Evolutionary conservation across 257 asterid genomes (phyloP).

Genomic region (Nicotiana otophora): DNA sequence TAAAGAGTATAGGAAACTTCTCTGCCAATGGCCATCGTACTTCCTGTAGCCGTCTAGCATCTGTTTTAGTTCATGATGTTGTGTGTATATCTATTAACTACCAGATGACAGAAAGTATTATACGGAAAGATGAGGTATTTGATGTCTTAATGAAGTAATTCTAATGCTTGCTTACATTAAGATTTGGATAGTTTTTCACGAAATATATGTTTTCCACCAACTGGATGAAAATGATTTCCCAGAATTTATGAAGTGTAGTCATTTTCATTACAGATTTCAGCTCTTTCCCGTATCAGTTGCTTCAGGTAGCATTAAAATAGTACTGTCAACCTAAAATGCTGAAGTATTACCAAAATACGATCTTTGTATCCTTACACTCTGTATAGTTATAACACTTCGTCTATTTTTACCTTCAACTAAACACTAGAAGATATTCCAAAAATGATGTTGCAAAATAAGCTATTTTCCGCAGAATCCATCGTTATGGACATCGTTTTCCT

Average conservation of each 20-base stretch:
- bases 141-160: background rate
- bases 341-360: background rate
- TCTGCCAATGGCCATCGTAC: too few relatives aligned
- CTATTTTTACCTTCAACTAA: background rate
- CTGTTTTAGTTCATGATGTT: too few relatives aligned
- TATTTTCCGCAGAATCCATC: background rate
- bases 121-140: background rate
- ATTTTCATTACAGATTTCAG: background rate
- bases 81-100: too few relatives aligned
- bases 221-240: background rate
- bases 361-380: background rate
- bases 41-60: too few relatives aligned
- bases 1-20: background rate
- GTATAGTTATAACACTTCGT: background rate
- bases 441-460: background rate
- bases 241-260: background rate
- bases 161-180: background rate
- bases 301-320: background rate
- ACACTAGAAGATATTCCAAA: too few relatives aligned
- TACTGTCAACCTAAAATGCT: background rate
- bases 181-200: background rate
- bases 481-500: background rate
- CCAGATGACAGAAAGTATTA: too few relatives aligned
- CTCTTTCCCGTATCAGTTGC: background rate
- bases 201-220: background rate